Evolutionary conservation across 805 yeast species (phyloP).

Genomic region (Saturnispora gosingensis): DNA sequence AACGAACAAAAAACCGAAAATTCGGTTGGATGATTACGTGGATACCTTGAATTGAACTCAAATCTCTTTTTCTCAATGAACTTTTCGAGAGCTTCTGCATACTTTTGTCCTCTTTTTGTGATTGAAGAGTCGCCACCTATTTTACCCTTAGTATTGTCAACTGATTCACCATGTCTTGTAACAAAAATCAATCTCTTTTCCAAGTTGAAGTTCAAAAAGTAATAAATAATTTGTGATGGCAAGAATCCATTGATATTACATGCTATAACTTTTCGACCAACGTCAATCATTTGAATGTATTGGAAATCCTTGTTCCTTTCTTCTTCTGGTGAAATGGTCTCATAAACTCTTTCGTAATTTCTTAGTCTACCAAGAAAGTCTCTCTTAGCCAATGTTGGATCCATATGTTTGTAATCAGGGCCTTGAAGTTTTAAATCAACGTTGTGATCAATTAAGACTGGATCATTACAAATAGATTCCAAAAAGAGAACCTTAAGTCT

Average conservation of each 20-base stretch:
- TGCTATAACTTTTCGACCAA: conserved; percentile 88
- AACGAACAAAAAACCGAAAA: conserved; percentile 77
- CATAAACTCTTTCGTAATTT: conserved; percentile 83
- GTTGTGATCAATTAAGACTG: conserved; percentile 67
- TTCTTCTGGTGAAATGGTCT: conserved; percentile 74
- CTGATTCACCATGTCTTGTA: conserved; percentile 89
- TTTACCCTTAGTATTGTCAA: conserved; percentile 73
- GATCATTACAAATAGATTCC: conserved; percentile 82
- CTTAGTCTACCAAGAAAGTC: conserved; percentile 77
- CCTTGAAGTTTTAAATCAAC: conserved; percentile 79
- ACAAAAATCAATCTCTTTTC: conserved; percentile 90
- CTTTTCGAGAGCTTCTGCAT: conserved; percentile 60
- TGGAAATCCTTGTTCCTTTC: conserved; percentile 56
- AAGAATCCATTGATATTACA: conserved; percentile 80
- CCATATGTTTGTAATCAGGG: conserved; percentile 85
- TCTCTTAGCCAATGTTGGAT: conserved; percentile 64
- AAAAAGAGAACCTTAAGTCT: conserved; percentile 71
- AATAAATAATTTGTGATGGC: conserved; percentile 89
- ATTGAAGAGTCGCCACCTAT: conserved; percentile 88
- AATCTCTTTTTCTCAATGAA: conserved; percentile 66
- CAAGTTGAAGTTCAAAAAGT: conserved; percentile 78
- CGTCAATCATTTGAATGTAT: conserved; percentile 92
- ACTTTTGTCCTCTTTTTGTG: conserved; percentile 70
- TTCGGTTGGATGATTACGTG: conserved; percentile 41
- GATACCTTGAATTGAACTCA: conserved; percentile 56